These are phyloP conservation scores for Alternaria atra DNA, from an alignment of 2,329 filamentous ascomycete genomes.

Conservation along the genomic window DNA sequence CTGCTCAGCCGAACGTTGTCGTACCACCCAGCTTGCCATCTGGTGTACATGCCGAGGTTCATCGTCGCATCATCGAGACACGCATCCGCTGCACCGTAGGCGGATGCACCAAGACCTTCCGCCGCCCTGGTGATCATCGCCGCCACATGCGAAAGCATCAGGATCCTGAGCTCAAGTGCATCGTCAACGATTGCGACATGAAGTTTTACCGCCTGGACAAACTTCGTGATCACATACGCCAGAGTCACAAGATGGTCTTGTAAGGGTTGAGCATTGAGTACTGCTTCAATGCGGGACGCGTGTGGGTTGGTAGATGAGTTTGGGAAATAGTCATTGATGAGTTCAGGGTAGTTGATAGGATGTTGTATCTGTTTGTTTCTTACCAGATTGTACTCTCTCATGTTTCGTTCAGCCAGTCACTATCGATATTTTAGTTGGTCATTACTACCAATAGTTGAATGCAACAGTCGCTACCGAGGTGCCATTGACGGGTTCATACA, in stretches of 20 bases:
- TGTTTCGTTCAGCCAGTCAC: background rate
- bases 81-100: background rate
- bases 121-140: conserved; percentile 3
- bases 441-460: background rate
- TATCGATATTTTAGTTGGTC: background rate
- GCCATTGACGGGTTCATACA: background rate
- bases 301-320: background rate
- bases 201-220: conserved; percentile 16
- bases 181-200: conserved; percentile 2
- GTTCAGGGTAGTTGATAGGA: rapidly evolving
- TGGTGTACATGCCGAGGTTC: background rate
- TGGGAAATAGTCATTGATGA: background rate
- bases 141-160: background rate
- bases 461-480: background rate
- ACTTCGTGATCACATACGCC: conserved; percentile 2
- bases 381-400: background rate
- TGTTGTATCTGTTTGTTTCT: background rate
- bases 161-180: background rate
- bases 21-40: background rate
- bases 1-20: background rate
- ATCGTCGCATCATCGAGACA: background rate
- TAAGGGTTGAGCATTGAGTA: background rate
- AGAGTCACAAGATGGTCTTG: background rate
- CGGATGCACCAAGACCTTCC: conserved; percentile 1
- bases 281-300: background rate